Evolutionary conservation across 768 basidiomycete genomes (phyloP).

Genomic region (Boletus rufocinnamomeus): DNA sequence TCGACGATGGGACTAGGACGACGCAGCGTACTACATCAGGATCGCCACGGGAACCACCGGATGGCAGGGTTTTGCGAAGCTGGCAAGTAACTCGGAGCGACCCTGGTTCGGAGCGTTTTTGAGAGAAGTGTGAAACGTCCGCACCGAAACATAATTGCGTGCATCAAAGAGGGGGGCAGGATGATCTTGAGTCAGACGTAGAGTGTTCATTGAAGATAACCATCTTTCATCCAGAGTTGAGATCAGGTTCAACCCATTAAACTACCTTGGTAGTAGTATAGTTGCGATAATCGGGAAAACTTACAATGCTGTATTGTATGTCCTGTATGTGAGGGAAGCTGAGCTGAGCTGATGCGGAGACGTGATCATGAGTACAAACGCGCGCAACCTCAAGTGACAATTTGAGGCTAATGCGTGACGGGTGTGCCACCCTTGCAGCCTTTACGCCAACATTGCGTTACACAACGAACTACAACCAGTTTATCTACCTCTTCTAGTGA

Average conservation of each 20-base stretch:
- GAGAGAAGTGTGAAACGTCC: too few species aligned
- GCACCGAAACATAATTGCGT: background rate
- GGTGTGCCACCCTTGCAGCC: too few species aligned
- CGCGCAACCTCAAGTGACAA: background rate
- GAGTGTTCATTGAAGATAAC: too few species aligned
- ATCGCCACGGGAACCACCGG: too few species aligned
- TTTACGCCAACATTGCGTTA: background rate
- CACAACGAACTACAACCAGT: conserved; percentile 2
- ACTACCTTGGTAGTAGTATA: too few species aligned
- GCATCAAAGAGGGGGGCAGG: background rate
- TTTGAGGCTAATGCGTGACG: too few species aligned
- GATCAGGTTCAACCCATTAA: too few species aligned
- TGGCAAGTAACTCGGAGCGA: background rate
- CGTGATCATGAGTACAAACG: background rate
- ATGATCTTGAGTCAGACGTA: background rate
- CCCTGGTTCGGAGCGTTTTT: background rate
- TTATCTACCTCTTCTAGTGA: background rate
- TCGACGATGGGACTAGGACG: background rate
- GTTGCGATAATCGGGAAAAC: too few species aligned
- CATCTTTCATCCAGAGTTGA: too few species aligned
- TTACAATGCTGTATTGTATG: too few species aligned
- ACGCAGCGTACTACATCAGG: too few species aligned
- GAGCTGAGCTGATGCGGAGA: background rate
- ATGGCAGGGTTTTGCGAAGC: too few species aligned
- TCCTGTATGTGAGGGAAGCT: background rate